Conservation (phyloP, 2,329 filamentous ascomycete species). For the Fusarium mundagurra region DNA sequence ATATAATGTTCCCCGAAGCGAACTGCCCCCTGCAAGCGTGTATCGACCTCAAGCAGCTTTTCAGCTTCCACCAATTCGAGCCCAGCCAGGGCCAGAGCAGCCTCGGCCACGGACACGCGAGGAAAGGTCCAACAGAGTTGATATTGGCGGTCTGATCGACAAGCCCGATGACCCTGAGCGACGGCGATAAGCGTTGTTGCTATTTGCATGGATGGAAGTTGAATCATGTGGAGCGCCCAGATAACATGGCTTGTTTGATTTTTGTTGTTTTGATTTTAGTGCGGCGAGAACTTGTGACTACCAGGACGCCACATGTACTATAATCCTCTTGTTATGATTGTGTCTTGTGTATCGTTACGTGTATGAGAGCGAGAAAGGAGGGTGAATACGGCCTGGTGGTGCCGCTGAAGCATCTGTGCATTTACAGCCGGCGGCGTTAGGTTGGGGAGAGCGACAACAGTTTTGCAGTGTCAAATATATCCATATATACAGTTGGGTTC, state of each 20-base stretch:
- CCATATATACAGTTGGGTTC: slow-evolving; percentile 1
- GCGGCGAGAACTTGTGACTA: slow-evolving; percentile 3
- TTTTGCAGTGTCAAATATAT: slow-evolving; percentile 13
- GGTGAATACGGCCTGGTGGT: slow-evolving; percentile 9
- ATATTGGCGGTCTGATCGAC: slow-evolving; percentile 71
- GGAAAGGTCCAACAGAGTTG: slow-evolving; percentile 64
- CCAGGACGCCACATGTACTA: slow-evolving; percentile 9
- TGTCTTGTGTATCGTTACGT: slow-evolving; percentile 14
- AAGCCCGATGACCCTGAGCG: slow-evolving; percentile 56
- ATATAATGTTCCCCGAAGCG: slow-evolving; percentile 65
- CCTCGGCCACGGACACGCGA: slow-evolving; percentile 49
- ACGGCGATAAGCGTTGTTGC: slow-evolving; percentile 38
- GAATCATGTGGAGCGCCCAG: not conserved
- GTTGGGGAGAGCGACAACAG: slow-evolving; percentile 5
- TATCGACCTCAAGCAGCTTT: slow-evolving; percentile 49
- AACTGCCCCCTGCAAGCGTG: slow-evolving; percentile 52
- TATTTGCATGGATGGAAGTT: slow-evolving; percentile 29
- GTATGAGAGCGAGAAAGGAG: slow-evolving; percentile 13
- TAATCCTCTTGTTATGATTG: slow-evolving; percentile 16
- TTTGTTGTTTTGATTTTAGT: slow-evolving; percentile 19
- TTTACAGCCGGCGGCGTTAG: slow-evolving; percentile 37
- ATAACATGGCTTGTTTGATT: slow-evolving; percentile 26
- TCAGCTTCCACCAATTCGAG: slow-evolving; percentile 61
- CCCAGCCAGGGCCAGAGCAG: slow-evolving; percentile 50
- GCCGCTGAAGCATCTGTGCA: slow-evolving; percentile 16